These are phyloP conservation scores for Hyaloraphidium curvatum DNA, from an alignment of 192 early-diverging fungal genomes.

Conservation along the genomic window DNA sequence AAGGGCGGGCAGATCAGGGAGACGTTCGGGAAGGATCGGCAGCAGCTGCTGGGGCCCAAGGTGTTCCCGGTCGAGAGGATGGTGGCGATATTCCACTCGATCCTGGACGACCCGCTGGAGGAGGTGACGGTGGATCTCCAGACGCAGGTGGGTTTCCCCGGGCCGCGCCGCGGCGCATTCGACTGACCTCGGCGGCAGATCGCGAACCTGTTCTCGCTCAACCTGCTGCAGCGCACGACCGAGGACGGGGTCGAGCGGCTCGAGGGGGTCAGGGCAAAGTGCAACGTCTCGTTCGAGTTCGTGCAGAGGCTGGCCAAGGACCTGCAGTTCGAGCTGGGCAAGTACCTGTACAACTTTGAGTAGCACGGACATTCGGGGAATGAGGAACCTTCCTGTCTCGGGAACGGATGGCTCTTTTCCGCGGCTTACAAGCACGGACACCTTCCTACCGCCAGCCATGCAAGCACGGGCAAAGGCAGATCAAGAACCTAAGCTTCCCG, in stretches of 20 bases:
- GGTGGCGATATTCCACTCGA: constrained; percentile 90
- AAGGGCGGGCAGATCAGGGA: constrained; percentile 10
- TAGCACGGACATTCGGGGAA: no score
- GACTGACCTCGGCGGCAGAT: constrained; percentile 31
- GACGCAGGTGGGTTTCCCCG: constrained; percentile 19
- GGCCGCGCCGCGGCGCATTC: not conserved
- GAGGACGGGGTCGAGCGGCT: constrained; percentile 36
- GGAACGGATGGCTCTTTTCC: no score
- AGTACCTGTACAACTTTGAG: constrained; percentile 51
- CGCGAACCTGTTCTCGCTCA: constrained; percentile 56
- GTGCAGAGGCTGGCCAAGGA: constrained; percentile 48
- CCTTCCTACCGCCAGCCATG: no score
- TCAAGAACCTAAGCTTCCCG: no score
- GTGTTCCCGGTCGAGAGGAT: constrained; percentile 87
- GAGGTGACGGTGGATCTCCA: constrained; percentile 58
- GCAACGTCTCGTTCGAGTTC: constrained; percentile 67
- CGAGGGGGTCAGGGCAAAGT: constrained; percentile 71
- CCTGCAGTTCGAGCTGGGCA: constrained; percentile 69
- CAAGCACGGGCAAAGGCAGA: no score
- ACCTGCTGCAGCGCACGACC: constrained; percentile 52
- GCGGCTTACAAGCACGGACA: no score
- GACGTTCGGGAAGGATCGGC: constrained; percentile 23
- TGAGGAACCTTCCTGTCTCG: no score
- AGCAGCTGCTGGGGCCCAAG: constrained; percentile 80
- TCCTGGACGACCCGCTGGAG: constrained; percentile 49